These are phyloP conservation scores for Fraxinus ornus DNA, from an alignment of 305 asterid species.

Conservation along the genomic window DNA sequence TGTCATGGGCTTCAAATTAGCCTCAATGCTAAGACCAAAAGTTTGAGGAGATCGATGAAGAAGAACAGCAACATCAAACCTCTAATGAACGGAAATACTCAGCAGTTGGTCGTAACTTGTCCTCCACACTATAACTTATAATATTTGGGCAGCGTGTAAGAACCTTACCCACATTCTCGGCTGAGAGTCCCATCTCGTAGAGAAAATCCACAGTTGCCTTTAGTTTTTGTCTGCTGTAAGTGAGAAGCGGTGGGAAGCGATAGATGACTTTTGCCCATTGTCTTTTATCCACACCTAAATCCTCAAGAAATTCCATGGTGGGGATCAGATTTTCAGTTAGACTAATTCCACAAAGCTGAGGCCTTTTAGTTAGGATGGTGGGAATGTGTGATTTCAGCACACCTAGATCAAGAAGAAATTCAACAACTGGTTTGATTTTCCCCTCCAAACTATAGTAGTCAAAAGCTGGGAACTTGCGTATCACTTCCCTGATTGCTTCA, in stretches of 20 bases:
- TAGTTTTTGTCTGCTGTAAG: slow-evolving; percentile 77
- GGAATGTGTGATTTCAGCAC: slow-evolving; percentile 67
- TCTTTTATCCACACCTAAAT: slow-evolving; percentile 72
- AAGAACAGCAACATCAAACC: slow-evolving; percentile 63
- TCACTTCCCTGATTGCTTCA: slow-evolving; percentile 58
- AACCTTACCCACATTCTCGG: slow-evolving; percentile 74
- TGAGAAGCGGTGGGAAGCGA: slow-evolving; percentile 85
- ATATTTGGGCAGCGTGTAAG: slow-evolving; percentile 79
- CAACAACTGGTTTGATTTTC: slow-evolving; percentile 80
- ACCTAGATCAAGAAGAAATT: slow-evolving; percentile 81
- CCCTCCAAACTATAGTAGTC: slow-evolving; percentile 91
- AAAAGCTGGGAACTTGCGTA: slow-evolving; percentile 86
- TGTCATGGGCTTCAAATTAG: slow-evolving; percentile 74
- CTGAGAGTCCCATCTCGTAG: slow-evolving; percentile 80
- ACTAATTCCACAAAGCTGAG: slow-evolving; percentile 95
- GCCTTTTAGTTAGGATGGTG: slow-evolving; percentile 70
- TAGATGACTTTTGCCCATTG: slow-evolving; percentile 91
- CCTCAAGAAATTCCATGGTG: slow-evolving; percentile 81
- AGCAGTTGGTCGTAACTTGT: slow-evolving; percentile 79
- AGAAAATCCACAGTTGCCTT: slow-evolving; percentile 70
- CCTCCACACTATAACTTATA: slow-evolving; percentile 83
- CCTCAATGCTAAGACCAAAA: slow-evolving; percentile 85
- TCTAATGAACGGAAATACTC: slow-evolving; percentile 70
- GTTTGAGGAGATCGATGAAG: slow-evolving; percentile 84
- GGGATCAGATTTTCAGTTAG: slow-evolving; percentile 87